These are phyloP conservation scores for Kuraishia cidri DNA, from an alignment of 805 yeast species.

Conservation along the genomic window DNA sequence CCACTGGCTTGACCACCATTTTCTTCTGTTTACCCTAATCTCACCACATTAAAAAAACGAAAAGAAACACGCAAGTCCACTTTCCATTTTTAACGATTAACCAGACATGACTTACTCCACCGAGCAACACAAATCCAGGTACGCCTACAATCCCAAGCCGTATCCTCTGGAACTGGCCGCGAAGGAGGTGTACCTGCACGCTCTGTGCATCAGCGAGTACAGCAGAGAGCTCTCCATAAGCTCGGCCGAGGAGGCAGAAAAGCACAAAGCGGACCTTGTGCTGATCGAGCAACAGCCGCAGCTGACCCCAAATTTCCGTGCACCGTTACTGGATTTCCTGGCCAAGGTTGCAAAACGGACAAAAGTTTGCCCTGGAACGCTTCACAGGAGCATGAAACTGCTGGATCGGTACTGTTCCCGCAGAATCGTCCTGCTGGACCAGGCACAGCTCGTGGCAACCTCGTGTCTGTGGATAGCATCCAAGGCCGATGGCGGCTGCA, in stretches of 20 bases:
- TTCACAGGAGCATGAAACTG: slow-evolving; percentile 53
- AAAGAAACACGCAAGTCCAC: no score
- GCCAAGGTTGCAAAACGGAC: slow-evolving; percentile 53
- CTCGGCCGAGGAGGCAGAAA: slow-evolving; percentile 23
- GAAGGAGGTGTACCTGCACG: slow-evolving; percentile 39
- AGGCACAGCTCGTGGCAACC: slow-evolving; percentile 73
- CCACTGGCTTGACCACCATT: no score
- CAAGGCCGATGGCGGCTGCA: slow-evolving; percentile 69
- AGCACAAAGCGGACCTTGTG: slow-evolving; percentile 34
- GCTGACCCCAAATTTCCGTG: slow-evolving; percentile 50
- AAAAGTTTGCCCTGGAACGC: slow-evolving; percentile 51
- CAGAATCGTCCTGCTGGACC: slow-evolving; percentile 66
- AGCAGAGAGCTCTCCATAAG: slow-evolving; percentile 36
- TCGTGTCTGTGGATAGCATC: slow-evolving; percentile 83
- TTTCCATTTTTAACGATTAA: no score
- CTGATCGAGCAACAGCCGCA: slow-evolving; percentile 78
- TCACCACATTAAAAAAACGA: no score
- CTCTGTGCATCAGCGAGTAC: slow-evolving; percentile 37
- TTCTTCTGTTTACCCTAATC: no score
- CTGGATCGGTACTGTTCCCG: slow-evolving; percentile 80
- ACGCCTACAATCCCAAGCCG: slow-evolving; percentile 26
- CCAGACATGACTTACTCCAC: no score
- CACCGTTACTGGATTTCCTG: slow-evolving; percentile 60
- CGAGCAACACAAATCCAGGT: slow-evolving; percentile 8
- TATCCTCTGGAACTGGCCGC: slow-evolving; percentile 43